Conservation (phyloP, 2,329 filamentous ascomycete species). For the Ophiostoma montium region DNA sequence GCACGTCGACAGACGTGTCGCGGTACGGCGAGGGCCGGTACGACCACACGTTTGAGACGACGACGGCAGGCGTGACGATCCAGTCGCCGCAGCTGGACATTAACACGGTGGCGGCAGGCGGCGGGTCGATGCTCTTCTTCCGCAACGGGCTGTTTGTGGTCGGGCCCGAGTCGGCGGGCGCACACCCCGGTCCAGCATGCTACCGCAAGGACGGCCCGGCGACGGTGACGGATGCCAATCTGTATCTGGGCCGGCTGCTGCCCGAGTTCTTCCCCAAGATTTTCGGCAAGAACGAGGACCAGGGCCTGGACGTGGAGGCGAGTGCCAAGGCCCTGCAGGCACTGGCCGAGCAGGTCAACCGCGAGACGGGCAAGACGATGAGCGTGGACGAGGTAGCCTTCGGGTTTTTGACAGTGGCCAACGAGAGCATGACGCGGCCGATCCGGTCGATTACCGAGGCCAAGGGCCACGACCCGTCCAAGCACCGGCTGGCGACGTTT, state of each 20-base stretch:
- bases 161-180: conserved; percentile 76
- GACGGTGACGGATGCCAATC: conserved; percentile 86
- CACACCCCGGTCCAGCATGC: conserved; percentile 79
- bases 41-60: conserved; percentile 84
- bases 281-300: conserved; percentile 78
- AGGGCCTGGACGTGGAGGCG: conserved; percentile 61
- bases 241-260: conserved; percentile 69
- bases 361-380: conserved; percentile 58
- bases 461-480: conserved; percentile 80
- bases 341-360: conserved; percentile 63
- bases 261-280: conserved; percentile 94
- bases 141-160: conserved; percentile 82
- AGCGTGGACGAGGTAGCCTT: conserved; percentile 73
- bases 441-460: conserved; percentile 86
- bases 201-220: conserved; percentile 81
- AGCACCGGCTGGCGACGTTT: conserved; percentile 82
- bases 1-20: conserved; percentile 83
- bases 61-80: conserved; percentile 68
- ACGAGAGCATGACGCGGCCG: conserved; percentile 81
- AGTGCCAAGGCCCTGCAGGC: conserved; percentile 64
- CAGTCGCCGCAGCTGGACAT: conserved; percentile 88
- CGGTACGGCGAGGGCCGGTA: conserved; percentile 74
- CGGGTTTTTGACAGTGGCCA: conserved; percentile 79
- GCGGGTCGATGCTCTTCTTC: conserved; percentile 74
- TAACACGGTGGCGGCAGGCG: conserved; percentile 86